Evolutionary conservation across 108 stramenopile species (phyloP), one percentile per base, ranked within the genome.

Genomic region (Cylindrotheca closterium): DNA sequence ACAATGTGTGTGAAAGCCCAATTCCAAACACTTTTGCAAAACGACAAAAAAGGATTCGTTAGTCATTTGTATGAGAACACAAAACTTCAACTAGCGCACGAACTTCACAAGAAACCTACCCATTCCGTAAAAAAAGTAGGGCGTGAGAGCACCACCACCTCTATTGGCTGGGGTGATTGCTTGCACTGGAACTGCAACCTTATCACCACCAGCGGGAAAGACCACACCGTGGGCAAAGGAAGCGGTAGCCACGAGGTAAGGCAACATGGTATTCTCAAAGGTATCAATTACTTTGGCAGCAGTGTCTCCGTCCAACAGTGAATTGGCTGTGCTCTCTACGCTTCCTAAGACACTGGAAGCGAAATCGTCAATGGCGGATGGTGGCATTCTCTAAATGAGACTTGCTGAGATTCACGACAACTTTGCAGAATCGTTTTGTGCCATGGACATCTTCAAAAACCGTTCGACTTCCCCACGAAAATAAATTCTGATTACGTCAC

Each of bases 21-120:
- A 74, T 58, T 32, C 71, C 71, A 34, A 65, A 23, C 33, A 58
- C 63, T 64, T 19, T 26, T 4, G 5, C 50, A 18, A 51, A 5
- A 19, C 23, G 15, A 21, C 50, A 52, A 22, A 22, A 48, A 67
- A 55, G 17, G 65, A 29, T 55, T 5, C n/a, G 30, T 15, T 34
- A 54, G 22, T 15, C 37, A n/a, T n/a, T n/a, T n/a, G n/a, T n/a
- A n/a, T n/a, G n/a, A n/a, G n/a, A n/a, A n/a, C n/a, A 24, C 23
- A 34, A 1, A 19, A 29, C 15, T 26, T 25, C 60, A 46, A 27
- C 0, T 28, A 0, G 8, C 12, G 8, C 42, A 8, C 42, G 8
- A 22, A 22, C 8, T n/a, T 5, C 51, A 17, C n/a, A 5, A n/a
- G 4, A 21, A 10, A 42, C 58, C 8, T 59, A 59, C 58, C 32